Conservation (phyloP, 2,329 filamentous ascomycete species). For the Diaporthe batatas region DNA sequence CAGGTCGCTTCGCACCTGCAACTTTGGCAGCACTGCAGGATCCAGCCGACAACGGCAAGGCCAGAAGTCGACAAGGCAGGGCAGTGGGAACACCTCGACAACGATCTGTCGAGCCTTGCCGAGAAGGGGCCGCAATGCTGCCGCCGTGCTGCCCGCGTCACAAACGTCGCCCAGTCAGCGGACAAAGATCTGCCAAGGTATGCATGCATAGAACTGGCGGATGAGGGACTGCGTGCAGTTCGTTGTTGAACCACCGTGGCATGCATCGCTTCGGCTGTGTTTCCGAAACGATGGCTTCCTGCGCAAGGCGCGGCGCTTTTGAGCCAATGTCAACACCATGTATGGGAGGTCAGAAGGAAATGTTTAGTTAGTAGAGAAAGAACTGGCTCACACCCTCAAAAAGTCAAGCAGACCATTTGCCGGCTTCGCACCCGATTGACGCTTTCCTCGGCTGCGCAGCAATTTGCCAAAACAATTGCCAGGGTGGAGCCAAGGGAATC, state of each 20-base stretch:
- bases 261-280: slow-evolving; percentile 35
- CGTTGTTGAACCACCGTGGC: slow-evolving; percentile 3
- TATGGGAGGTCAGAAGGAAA: not conserved
- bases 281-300: slow-evolving; percentile 39
- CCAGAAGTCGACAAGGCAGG: not conserved
- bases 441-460: not conserved
- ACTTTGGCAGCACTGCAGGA: slow-evolving; percentile 14
- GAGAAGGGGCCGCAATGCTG: slow-evolving; percentile 24
- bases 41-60: slow-evolving; percentile 20
- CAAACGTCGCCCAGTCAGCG: slow-evolving; percentile 14
- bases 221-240: not conserved
- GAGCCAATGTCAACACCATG: not conserved
- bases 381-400: slow-evolving; percentile 7
- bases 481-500: not conserved
- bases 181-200: slow-evolving; percentile 8
- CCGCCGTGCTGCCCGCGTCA: slow-evolving; percentile 26
- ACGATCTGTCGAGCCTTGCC: slow-evolving; percentile 11
- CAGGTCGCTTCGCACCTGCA: slow-evolving; percentile 16
- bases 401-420: not conserved
- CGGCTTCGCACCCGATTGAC: not conserved
- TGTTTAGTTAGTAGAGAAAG: not conserved
- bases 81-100: slow-evolving; percentile 1
- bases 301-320: not conserved
- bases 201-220: slow-evolving; percentile 26
- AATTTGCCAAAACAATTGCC: not conserved